Conservation (phyloP, 352 stramenopile species). For the Phytopythium litorale region DNA sequence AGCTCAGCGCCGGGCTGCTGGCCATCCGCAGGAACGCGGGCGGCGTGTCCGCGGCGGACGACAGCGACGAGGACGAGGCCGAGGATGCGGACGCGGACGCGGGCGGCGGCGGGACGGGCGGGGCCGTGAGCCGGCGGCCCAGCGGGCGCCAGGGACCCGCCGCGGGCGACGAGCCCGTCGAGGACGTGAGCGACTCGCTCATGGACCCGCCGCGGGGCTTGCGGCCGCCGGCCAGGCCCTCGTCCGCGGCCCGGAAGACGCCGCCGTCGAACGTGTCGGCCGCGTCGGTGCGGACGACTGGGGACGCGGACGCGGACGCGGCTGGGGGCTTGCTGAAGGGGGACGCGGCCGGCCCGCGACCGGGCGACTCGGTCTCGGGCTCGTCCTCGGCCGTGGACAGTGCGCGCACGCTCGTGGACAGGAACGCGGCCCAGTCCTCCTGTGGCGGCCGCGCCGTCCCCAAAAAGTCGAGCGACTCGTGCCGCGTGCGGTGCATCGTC, state of each 20-base stretch:
- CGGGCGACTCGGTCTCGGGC: slow-evolving; percentile 11
- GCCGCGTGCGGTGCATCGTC: slow-evolving; percentile 50
- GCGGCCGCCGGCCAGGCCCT: not conserved
- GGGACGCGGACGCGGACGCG: not conserved
- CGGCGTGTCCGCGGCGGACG: slow-evolving; percentile 3
- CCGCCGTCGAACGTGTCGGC: slow-evolving; percentile 5
- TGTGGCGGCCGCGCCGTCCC: slow-evolving; percentile 20
- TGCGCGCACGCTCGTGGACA: slow-evolving; percentile 62
- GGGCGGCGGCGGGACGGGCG: slow-evolving; percentile 1
- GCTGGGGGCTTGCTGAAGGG: slow-evolving; percentile 7
- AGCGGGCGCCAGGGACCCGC: slow-evolving; percentile 38
- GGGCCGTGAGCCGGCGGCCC: slow-evolving; percentile 35
- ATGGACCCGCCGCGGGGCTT: slow-evolving; percentile 47
- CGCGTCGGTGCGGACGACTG: slow-evolving; percentile 1
- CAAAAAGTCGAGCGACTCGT: slow-evolving; percentile 56
- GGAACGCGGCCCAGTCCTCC: slow-evolving; percentile 59
- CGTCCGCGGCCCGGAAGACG: not conserved
- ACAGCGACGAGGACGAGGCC: slow-evolving; percentile 12
- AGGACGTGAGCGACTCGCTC: slow-evolving; percentile 29
- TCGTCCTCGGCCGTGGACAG: slow-evolving; percentile 37
- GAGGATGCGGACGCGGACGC: slow-evolving; percentile 6
- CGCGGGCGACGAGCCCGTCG: slow-evolving; percentile 29
- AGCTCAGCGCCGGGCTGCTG: slow-evolving; percentile 19
- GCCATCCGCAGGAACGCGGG: slow-evolving; percentile 24
- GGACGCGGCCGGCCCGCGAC: slow-evolving; percentile 6